phyloP scores from a whole-genome alignment of 768 basidiomycete genomes.

The Phanerochaete carnosa region DNA sequence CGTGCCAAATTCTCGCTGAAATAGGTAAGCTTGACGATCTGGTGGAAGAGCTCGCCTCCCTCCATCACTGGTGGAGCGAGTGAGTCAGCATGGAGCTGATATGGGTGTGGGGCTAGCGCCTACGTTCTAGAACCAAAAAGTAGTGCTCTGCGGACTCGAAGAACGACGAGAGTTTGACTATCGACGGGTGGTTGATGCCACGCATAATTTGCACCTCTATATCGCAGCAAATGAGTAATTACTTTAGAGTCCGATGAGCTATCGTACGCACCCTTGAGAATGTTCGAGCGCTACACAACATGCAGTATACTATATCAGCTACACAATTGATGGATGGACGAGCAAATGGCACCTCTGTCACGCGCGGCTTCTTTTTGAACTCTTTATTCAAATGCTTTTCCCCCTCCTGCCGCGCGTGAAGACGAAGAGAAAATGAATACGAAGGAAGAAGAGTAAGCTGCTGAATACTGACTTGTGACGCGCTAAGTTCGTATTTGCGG shows the following conservation, averaged over 20 bases:
- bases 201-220: slow-evolving; percentile 99
- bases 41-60: slow-evolving; percentile 97
- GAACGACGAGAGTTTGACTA: slow-evolving; percentile 90
- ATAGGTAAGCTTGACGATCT: slow-evolving; percentile 98
- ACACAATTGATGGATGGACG: slow-evolving; percentile 19
- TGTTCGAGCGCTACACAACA: slow-evolving; percentile 81
- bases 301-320: slow-evolving; percentile 15
- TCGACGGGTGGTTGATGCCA: slow-evolving; percentile 84
- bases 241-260: not conserved
- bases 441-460: slow-evolving; percentile 21
- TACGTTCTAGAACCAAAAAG: slow-evolving; percentile 89
- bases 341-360: slow-evolving; percentile 82
- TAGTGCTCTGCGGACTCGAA: slow-evolving; percentile 92
- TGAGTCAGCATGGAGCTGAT: slow-evolving; percentile 10
- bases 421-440: slow-evolving; percentile 20
- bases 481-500: slow-evolving; percentile 88
- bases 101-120: slow-evolving; percentile 26
- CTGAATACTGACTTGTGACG: slow-evolving; percentile 74
- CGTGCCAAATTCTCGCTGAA: slow-evolving; percentile 97
- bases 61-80: slow-evolving; percentile 70
- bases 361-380: slow-evolving; percentile 97
- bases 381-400: slow-evolving; percentile 91
- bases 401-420: slow-evolving; percentile 56
- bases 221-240: not conserved
- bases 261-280: slow-evolving; percentile 73